phyloP scores from a whole-genome alignment of 2,329 filamentous ascomycete species.

The Domatiomyces catenatus region DNA sequence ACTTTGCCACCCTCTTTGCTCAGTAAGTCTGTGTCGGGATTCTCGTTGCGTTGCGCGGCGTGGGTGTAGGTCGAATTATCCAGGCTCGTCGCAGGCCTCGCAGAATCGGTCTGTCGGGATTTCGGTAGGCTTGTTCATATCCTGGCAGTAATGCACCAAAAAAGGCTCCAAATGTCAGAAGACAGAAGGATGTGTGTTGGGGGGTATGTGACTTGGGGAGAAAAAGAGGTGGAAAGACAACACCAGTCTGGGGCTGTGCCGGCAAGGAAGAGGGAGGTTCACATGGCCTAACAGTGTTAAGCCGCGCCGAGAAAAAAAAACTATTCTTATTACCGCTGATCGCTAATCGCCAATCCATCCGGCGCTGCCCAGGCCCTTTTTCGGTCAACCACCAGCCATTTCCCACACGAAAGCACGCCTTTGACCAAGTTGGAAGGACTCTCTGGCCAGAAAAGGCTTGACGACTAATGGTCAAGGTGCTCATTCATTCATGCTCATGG shows the following conservation, averaged over 20 bases:
- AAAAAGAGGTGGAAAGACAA: background rate
- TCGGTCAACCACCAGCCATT: no score
- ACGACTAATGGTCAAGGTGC: background rate
- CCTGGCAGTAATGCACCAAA: constrained; percentile 8
- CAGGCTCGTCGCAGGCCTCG: constrained; percentile 19
- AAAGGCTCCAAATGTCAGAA: background rate
- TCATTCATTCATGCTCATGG: background rate
- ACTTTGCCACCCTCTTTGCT: background rate
- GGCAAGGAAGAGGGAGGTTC: no score
- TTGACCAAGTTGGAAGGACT: no score
- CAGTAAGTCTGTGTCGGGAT: background rate
- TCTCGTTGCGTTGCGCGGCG: background rate
- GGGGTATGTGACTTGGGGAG: background rate
- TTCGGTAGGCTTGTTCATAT: constrained; percentile 19
- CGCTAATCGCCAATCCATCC: no score
- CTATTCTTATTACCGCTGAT: no score
- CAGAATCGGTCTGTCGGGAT: constrained; percentile 17
- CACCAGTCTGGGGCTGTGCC: background rate
- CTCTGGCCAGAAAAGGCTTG: background rate
- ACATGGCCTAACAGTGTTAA: no score
- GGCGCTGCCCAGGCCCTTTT: no score
- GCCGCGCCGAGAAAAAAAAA: no score
- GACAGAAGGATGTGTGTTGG: background rate
- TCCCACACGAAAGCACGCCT: no score
- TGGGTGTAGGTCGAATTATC: constrained; percentile 10